Evolutionary conservation across 306 rosid genomes (phyloP).

Genomic region (Phaseolus lunatus): DNA sequence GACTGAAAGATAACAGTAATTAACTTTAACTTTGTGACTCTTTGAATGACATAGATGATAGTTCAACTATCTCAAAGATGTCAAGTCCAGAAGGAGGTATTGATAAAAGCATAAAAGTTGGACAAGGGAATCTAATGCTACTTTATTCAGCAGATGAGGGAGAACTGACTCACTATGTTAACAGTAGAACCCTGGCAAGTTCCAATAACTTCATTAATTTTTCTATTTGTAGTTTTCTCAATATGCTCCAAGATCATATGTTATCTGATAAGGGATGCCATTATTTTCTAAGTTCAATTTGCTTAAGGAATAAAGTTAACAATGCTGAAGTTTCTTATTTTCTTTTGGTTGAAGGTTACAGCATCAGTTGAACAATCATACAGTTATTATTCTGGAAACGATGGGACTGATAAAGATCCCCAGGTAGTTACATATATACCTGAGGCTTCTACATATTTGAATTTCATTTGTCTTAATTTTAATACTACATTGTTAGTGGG

Average conservation of each 20-base stretch:
- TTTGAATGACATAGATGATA: conserved; percentile 42
- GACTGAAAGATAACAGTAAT: conserved; percentile 26
- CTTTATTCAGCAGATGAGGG: conserved; percentile 72
- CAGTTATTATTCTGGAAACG: conserved; percentile 61
- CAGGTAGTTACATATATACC: conserved; percentile 46
- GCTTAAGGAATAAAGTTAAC: conserved; percentile 31
- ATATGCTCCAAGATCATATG: conserved; percentile 31
- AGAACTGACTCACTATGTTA: conserved; percentile 65
- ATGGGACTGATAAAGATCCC: conserved; percentile 58
- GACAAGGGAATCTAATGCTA: conserved; percentile 77
- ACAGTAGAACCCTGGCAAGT: conserved; percentile 63
- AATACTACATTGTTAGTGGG: not conserved
- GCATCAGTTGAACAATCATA: conserved; percentile 60
- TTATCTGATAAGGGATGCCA: conserved; percentile 31
- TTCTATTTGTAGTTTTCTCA: conserved; percentile 22
- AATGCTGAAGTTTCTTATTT: conserved; percentile 28
- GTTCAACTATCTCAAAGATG: conserved; percentile 49
- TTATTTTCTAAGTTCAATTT: conserved; percentile 38
- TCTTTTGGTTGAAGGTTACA: conserved; percentile 54
- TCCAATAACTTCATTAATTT: conserved; percentile 35
- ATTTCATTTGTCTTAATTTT: conserved; percentile 11
- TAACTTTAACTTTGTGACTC: conserved; percentile 39
- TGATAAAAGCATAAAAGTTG: conserved; percentile 65
- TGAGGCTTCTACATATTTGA: conserved; percentile 21
- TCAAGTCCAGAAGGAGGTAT: conserved; percentile 48